Conservation (phyloP, 768 basidiomycete species). For the Saitozyma podzolica region DNA sequence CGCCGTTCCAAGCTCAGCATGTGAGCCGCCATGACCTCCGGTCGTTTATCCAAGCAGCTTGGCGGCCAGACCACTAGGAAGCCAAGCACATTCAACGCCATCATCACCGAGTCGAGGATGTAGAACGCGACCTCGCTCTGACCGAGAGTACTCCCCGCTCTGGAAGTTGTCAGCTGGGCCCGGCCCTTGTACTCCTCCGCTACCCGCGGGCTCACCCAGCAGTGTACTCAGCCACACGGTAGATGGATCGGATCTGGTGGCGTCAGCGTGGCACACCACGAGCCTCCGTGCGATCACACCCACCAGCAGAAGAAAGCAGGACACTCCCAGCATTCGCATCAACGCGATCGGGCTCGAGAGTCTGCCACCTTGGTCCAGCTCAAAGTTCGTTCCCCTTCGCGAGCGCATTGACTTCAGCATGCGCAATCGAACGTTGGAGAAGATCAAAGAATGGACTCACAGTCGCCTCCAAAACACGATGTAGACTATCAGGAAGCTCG, state of each 20-base stretch:
- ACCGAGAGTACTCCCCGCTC: conserved; percentile 57
- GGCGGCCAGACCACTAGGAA: conserved; percentile 70
- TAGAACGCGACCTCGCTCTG: conserved; percentile 67
- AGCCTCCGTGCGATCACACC: not conserved
- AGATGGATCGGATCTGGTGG: conserved; percentile 61
- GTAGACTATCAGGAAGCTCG: conserved; percentile 6
- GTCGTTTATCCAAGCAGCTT: conserved; percentile 17
- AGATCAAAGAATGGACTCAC: not conserved
- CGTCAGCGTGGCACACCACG: not conserved
- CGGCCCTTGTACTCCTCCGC: not conserved
- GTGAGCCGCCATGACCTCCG: not conserved
- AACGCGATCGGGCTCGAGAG: not conserved
- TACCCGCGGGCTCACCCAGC: conserved; percentile 57
- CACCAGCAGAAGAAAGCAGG: conserved; percentile 4
- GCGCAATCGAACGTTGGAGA: no score
- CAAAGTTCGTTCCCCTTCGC: not conserved
- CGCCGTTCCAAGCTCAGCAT: not conserved
- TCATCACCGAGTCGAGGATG: conserved; percentile 65
- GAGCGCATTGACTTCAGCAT: no score
- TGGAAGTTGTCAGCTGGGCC: conserved; percentile 4
- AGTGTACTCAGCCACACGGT: conserved; percentile 62
- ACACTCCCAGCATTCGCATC: conserved; percentile 1
- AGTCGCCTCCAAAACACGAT: not conserved
- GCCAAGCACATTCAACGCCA: conserved; percentile 61
- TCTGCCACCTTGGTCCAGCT: not conserved